Evolutionary conservation across 208 protist species (phyloP), one percentile per base, ranked within the genome.

Genomic region (Acanthamoeba culbertsoni): DNA sequence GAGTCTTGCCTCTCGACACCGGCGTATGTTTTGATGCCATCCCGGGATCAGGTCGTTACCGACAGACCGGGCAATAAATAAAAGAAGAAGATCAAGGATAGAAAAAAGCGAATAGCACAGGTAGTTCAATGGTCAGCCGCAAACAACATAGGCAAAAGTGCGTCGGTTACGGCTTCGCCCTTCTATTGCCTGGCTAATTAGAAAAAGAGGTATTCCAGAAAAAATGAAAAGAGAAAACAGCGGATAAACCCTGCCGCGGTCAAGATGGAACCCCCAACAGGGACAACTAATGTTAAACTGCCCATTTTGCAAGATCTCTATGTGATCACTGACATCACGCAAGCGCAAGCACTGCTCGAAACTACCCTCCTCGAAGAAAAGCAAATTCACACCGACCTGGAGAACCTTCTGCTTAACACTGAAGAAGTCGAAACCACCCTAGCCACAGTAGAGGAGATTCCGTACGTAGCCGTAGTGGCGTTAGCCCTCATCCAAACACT

Each of bases 341-440:
- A 90, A 10, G 82, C 82, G 16, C 46, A 53, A n/a, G 82, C 82
- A 28, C 53, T 90, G 33, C 82, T 90, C 46, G 37, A 90, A 16
- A 35, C 28, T 0, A 65, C 82, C 7, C 82, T 62, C 82, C 0
- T 4, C 0, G 51, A 68, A 48, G 82, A 90, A 53, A 40, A 43
- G 12, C 82, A 90, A 65, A 68, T 68, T 90, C 53, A 90, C 82
- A 68, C 31, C 3, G 82, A 90, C 45, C 45, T 90, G 51, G 82
- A 90, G 20, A 40, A 90, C 37, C 37, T 90, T 26, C 20, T 90
- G 5, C 55, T 59, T 26, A 59, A 65, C 53, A 65, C 82, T 8
- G 82, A 90, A 14, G 53, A 90, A 26, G 55, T 90, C 6, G 82
- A 90, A 33, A 5, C 82, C 37, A 59, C 46, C 14, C 46, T 90